Evolutionary conservation across 148 eudicot genomes (phyloP).

Genomic region (Polygonum aviculare): DNA sequence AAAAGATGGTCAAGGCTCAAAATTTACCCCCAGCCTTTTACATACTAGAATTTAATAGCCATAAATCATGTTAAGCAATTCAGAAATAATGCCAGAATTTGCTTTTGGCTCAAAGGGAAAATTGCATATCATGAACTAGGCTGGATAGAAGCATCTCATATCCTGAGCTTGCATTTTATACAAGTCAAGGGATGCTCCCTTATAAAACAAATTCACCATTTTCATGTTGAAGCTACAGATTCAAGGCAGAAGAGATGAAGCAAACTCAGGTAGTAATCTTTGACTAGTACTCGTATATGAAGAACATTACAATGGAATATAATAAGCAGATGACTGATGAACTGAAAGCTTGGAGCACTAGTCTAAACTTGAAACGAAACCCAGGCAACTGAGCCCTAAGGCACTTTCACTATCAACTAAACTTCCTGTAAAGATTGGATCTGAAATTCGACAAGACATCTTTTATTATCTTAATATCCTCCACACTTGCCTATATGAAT

Average conservation of each 20-base stretch:
- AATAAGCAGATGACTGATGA: not conserved
- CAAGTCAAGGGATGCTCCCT: not conserved
- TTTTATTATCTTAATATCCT: too few species aligned
- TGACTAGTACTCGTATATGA: not conserved
- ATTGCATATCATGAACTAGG: not conserved
- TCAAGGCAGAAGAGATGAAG: not conserved
- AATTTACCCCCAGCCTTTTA: not conserved
- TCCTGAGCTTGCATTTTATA: not conserved
- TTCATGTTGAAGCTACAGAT: not conserved
- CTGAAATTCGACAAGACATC: not conserved
- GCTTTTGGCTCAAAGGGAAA: not conserved
- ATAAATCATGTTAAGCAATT: conserved; percentile 2
- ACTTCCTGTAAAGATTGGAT: not conserved
- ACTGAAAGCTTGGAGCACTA: not conserved
- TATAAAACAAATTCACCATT: not conserved
- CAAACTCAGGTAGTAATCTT: not conserved
- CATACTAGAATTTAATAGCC: not conserved
- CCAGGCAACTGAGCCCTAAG: not conserved
- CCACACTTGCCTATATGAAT: not conserved
- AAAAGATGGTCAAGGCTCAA: not conserved
- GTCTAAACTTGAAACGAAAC: not conserved
- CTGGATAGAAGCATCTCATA: not conserved
- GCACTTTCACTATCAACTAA: not conserved
- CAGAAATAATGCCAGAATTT: not conserved
- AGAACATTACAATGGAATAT: not conserved